Evolutionary conservation across 1,284 basidiomycete genomes (phyloP).

Genomic region (Cutaneotrichosporon sp.): DNA sequence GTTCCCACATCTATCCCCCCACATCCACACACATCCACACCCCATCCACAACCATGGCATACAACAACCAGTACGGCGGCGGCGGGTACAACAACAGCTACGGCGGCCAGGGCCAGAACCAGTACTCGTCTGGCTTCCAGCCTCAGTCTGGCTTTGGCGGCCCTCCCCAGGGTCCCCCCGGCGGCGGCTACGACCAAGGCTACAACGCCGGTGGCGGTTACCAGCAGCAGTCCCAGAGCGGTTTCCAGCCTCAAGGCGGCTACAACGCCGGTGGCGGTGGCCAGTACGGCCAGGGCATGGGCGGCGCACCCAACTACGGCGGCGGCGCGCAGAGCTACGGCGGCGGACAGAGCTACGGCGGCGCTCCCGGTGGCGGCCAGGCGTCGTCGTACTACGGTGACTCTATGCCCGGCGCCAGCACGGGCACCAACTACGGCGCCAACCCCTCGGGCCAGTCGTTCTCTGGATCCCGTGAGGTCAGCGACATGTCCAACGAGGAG

Average conservation of each 20-base stretch:
- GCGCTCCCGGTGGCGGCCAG: not conserved
- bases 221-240: not conserved
- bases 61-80: not conserved
- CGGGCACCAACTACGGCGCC: not conserved
- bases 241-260: too few relatives aligned
- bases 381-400: not conserved
- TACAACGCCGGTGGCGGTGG: too few relatives aligned
- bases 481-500: constrained; percentile 6
- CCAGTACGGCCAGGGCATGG: too few relatives aligned
- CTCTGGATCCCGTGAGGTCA: not conserved
- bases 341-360: not conserved
- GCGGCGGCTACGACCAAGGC: not conserved
- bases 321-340: not conserved
- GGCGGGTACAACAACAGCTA: not conserved
- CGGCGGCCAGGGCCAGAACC: not conserved
- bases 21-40: not conserved
- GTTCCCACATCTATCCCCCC: not conserved
- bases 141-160: not conserved
- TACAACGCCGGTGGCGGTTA: not conserved
- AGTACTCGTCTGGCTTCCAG: constrained; percentile 1
- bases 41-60: not conserved
- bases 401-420: not conserved
- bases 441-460: not conserved
- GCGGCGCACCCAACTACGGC: not conserved
- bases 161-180: not conserved